phyloP scores from a whole-genome alignment of 768 basidiomycete species.

The Leucocoprinus leucothites region DNA sequence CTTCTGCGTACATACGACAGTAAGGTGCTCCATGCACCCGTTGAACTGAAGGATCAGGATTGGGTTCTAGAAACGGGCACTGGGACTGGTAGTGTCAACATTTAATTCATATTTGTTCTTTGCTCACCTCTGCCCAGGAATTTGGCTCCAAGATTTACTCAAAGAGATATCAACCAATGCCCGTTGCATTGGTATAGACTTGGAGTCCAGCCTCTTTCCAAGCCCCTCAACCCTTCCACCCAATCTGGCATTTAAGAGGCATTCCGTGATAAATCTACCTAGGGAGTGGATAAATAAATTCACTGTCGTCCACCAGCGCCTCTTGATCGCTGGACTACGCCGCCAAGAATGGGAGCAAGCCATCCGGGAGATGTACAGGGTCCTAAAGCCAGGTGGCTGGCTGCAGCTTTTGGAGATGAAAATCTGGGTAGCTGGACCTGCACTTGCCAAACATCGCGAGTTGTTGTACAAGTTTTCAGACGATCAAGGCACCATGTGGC shows the following conservation, averaged over 20 bases:
- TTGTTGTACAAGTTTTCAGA: not conserved
- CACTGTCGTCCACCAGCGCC: conserved; percentile 7
- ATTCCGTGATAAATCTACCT: not conserved
- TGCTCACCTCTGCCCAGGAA: not conserved
- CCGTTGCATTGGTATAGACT: conserved; percentile 1
- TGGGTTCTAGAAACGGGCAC: conserved; percentile 5
- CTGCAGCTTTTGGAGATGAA: conserved; percentile 3
- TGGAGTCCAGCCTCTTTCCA: not conserved
- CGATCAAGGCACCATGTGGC: not conserved
- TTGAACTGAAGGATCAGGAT: conserved; percentile 2
- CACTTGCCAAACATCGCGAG: conserved; percentile 2
- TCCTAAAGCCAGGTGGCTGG: conserved; percentile 11
- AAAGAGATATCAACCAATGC: not conserved
- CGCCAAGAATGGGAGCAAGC: conserved; percentile 4
- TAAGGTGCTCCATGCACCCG: conserved; percentile 3
- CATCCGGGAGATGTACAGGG: conserved; percentile 3
- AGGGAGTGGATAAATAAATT: conserved; percentile 4
- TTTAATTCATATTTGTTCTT: not conserved
- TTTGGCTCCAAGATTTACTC: conserved; percentile 5
- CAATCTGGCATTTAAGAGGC: conserved; percentile 4
- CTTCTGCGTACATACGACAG: not conserved
- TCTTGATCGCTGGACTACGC: not conserved
- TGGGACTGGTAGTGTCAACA: not conserved
- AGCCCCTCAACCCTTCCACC: not conserved
- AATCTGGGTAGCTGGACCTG: not conserved